phyloP scores from a whole-genome alignment of 805 yeast species.

The Nematodospora valgi region DNA sequence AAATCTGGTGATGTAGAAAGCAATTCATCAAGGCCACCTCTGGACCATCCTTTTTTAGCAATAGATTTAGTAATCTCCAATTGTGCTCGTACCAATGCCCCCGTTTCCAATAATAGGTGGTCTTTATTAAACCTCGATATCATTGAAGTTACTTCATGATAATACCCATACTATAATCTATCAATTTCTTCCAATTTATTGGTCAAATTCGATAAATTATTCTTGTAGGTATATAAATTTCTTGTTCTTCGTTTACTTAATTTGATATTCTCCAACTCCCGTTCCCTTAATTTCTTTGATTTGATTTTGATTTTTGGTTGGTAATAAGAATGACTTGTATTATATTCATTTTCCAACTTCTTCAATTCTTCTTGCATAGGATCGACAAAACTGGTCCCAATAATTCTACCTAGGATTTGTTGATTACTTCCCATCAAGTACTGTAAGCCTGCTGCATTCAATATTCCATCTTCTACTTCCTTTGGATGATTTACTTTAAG shows the following conservation, averaged over 20 bases:
- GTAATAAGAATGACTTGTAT: too few relatives aligned
- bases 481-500: slow-evolving; percentile 25
- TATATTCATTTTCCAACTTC: slow-evolving; percentile 42
- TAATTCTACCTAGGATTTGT: slow-evolving; percentile 58
- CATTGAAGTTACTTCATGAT: slow-evolving; percentile 57
- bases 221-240: too few relatives aligned
- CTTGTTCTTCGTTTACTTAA: too few relatives aligned
- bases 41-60: slow-evolving; percentile 82
- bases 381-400: slow-evolving; percentile 51
- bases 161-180: slow-evolving; percentile 68
- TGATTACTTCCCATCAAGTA: slow-evolving; percentile 75
- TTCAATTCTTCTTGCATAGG: slow-evolving; percentile 48
- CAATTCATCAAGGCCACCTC: slow-evolving; percentile 78
- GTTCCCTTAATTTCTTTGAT: too few relatives aligned
- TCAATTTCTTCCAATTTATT: slow-evolving; percentile 78
- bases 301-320: too few relatives aligned
- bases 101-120: slow-evolving; percentile 50
- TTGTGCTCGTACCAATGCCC: slow-evolving; percentile 71
- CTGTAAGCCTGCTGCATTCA: slow-evolving; percentile 75
- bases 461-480: slow-evolving; percentile 53
- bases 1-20: slow-evolving; percentile 60
- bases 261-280: too few relatives aligned
- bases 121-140: slow-evolving; percentile 58
- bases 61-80: slow-evolving; percentile 77
- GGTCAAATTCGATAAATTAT: too few relatives aligned